Percentiles rank a stretch among this genome's conserved stretches.
Conservation (phyloP, 805 yeast genomes). For the Grigorovia yakushimaensis region DNA sequence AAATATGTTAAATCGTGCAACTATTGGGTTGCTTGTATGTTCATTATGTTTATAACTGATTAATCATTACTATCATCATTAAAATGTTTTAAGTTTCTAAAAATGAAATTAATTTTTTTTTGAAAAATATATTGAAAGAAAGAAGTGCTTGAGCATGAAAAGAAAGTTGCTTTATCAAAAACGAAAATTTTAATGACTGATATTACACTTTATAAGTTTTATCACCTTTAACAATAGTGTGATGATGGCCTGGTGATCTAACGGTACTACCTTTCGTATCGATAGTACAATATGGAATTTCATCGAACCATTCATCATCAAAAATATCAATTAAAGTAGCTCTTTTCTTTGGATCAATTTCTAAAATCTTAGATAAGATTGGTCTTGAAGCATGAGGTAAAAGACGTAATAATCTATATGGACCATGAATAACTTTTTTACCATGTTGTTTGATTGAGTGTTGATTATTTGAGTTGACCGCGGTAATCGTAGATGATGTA, state of each 20-base stretch:
- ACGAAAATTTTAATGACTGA: too few species aligned
- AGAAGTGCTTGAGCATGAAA: too few species aligned
- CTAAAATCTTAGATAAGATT: slow-evolving; percentile 54
- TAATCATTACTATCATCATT: not conserved
- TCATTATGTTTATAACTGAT: not conserved
- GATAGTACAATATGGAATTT: slow-evolving; percentile 52
- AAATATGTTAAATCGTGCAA: too few species aligned
- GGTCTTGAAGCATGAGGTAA: slow-evolving; percentile 81
- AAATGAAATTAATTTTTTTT: too few species aligned
- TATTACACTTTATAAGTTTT: slow-evolving; percentile 33
- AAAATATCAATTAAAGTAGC: slow-evolving; percentile 60
- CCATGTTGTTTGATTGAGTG: slow-evolving; percentile 23
- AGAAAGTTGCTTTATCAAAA: too few species aligned
- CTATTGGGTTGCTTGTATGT: too few species aligned
- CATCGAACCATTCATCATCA: slow-evolving; percentile 60
- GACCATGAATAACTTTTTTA: slow-evolving; percentile 62
- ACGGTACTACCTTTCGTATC: slow-evolving; percentile 33
- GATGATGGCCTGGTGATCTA: slow-evolving; percentile 41
- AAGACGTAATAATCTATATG: slow-evolving; percentile 70
- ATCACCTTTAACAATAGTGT: slow-evolving; percentile 40
- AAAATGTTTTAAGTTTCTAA: too few species aligned
- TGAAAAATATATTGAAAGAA: too few species aligned
- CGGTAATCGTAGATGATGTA: slow-evolving; percentile 6
- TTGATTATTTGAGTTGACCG: slow-evolving; percentile 3
- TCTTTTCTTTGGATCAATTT: slow-evolving; percentile 49